Percentiles rank a stretch among this genome's conserved stretches.
These are phyloP conservation scores for Cystobasidium slooffiae DNA, from an alignment of 1,284 basidiomycete species.

Conservation along the genomic window DNA sequence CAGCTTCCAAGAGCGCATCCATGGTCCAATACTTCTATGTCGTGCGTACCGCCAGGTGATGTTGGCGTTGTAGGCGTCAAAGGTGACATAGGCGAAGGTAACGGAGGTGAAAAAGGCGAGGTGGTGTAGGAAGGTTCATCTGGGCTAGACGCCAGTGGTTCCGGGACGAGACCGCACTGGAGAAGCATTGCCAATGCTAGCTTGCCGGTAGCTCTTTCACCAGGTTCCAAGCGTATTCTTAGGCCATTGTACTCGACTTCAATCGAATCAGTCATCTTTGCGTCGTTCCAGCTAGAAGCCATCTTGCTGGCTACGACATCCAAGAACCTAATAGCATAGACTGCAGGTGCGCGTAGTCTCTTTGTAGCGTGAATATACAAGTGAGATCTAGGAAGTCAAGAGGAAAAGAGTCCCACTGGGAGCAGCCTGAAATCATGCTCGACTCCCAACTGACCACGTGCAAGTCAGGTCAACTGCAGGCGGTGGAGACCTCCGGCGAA, in stretches of 20 bases:
- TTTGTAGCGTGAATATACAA: not conserved
- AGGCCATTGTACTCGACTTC: conserved; percentile 8
- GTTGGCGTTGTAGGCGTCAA: not conserved
- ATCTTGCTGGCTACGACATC: not conserved
- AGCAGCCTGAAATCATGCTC: too few species aligned
- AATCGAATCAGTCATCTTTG: not conserved
- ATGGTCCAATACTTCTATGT: conserved; percentile 14
- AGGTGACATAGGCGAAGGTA: too few species aligned
- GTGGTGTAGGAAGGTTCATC: not conserved
- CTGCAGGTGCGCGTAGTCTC: not conserved
- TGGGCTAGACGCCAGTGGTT: not conserved
- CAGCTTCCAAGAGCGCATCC: conserved; percentile 5
- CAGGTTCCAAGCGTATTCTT: not conserved
- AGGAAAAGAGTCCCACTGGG: not conserved
- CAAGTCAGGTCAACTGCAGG: too few species aligned
- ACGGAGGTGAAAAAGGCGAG: not conserved
- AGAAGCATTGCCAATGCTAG: conserved; percentile 15
- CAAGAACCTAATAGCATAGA: not conserved
- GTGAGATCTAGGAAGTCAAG: not conserved
- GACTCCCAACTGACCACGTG: too few species aligned
- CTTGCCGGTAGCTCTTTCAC: not conserved
- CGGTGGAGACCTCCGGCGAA: too few species aligned
- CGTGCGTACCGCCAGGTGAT: not conserved
- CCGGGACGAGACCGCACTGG: not conserved
- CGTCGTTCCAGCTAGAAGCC: not conserved